Evolutionary conservation across 257 asterid genomes (phyloP), one percentile per base, ranked within the genome.

Genomic region (Henckelia pumila): DNA sequence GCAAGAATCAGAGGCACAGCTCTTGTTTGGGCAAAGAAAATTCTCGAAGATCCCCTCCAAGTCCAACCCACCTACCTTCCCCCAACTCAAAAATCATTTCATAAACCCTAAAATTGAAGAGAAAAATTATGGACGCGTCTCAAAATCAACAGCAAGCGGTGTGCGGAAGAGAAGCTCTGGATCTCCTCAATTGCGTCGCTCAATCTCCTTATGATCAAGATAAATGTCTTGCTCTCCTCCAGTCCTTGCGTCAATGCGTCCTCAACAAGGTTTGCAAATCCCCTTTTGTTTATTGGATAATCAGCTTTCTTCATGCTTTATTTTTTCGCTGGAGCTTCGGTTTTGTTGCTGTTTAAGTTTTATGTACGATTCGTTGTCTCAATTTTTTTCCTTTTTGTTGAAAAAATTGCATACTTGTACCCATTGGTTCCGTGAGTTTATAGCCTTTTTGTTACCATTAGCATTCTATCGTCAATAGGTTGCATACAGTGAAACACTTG

Each of bases 181-280:
- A 84, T 80, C 85, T 92, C 59, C 95, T 92, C 77, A 92, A 89
- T 67, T 92, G 98, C 85, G 77, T 82, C 19, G 72, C 87, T 29
- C 87, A 83, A 52, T 78, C 87, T 30, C 74, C 95, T 55, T 92
- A 76, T 32, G 94, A 92, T 80, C 79, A 83, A 44, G 88, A 84
- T 4, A 89, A 82, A 79, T 92, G 98, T 63, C 53, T 72, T 72
- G 76, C 78, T 23, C 85, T 89, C 62, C 81, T 91, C 49, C 88
- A 89, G 68, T 73, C 89, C 37, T 72, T 91, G 81, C 96, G 92
- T 29, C 84, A 83, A 68, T 91, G 98, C 73, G 84, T 89, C 56
- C 68, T 87, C 68, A 71, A 73, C 49, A 84, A 91, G 94, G 98
- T 87, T 76, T 2, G 0, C 23, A 10, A 64, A 16, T 49, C 33